Evolutionary conservation across 768 basidiomycete species (phyloP), one percentile per base, ranked within the genome.

Genomic region (Pleurotus ostreatus): DNA sequence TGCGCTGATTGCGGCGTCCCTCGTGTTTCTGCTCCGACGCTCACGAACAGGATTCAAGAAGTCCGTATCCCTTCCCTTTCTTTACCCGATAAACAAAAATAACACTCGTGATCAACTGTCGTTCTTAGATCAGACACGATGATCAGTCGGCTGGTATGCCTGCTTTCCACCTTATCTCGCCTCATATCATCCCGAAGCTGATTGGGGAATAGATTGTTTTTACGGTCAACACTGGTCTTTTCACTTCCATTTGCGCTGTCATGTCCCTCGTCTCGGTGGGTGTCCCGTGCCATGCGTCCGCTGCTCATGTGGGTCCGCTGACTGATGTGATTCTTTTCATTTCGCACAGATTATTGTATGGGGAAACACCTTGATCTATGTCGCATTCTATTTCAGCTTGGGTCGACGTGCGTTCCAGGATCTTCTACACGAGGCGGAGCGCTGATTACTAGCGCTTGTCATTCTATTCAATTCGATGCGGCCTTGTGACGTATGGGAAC

Each of bases 131-230:
- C 75, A 5, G 74, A 78, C 58, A 74, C 70, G 11, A 76, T 78
- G 73, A 78, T 78, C 56, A 72, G 67, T 61, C 74, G 70, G 60
- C 58, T 73, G 55, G 68, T 68, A 46, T 43, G 59, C 48, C 18
- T 37, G 18, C 3, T 46, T 37, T 40, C 40, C 64, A 80, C 23
- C 80, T 20, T 68, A 81, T 22, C 71, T 83, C 44, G 80, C 79
- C 2, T 81, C 80, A 5, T 66, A 82, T 54, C 82, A 83, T 59
- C 79, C 79, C 57, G 44, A 22, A 13, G 23, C 49, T 52, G 18
- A 49, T 26, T 15, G 39, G 22, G 25, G 44, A 8, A 5, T 23
- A 60, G 59, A 60, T 57, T 5, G 34, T 55, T 9, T 60, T 60
- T 22, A 48, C 56, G 3, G 48, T 60, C 44, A 60, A 49, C 26